Base-by-base conservation (phyloP, 1,139 yeast genomes). In the Geotrichum fermentans region DNA sequence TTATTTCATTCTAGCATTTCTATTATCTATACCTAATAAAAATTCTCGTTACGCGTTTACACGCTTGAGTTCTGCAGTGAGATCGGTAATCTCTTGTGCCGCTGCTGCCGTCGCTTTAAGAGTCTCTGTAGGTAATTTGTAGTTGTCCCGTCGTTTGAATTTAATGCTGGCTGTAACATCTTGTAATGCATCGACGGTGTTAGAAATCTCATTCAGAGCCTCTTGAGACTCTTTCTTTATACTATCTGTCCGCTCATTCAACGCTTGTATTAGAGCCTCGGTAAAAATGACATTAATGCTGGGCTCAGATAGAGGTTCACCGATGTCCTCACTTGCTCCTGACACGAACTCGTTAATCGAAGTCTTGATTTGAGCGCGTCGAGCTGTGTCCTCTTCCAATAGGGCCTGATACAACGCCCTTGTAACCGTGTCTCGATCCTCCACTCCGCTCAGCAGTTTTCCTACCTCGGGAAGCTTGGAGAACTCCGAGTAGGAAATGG, bases 401-500 rank as follows among this genome's bases (percentile, higher is more conserved):
- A 57, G 38, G 11, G 51, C 50, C 5, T 51, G 53, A 41, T 56
- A 57, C 1, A 54, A 24, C 22, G 22, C 26, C 2, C 51, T 47
- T 21, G 44, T 24, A 3, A 43, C 32, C 37, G 18, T 13, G 17
- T 20, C 37, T 22, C 40, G 44, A 2, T 43, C 36, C 24, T 17
- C 39, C 16, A 21, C 8, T 22, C 45, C 43, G 8, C 16, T n/a
- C 20, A 49, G 43, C 11, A 40, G 42, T 10, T 34, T 40, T 29
- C 33, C 29, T n/a, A 22, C 35, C 8, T 52, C 53, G n/a, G 49
- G 49, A n/a, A 55, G 50, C 8, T 40, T 42, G 14, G 45, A 38
- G 40, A 55, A 56, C 30, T 56, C 53, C 13, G 46, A 46, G 33
- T 46, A 52, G 2, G 55, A 38, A 16, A 52, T 29, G 20, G 50